A percentile compares a stretch with the other conserved stretches of the same genome.
phyloP scores from a whole-genome alignment of 805 yeast genomes.

The Metschnikowia koreensis region DNA sequence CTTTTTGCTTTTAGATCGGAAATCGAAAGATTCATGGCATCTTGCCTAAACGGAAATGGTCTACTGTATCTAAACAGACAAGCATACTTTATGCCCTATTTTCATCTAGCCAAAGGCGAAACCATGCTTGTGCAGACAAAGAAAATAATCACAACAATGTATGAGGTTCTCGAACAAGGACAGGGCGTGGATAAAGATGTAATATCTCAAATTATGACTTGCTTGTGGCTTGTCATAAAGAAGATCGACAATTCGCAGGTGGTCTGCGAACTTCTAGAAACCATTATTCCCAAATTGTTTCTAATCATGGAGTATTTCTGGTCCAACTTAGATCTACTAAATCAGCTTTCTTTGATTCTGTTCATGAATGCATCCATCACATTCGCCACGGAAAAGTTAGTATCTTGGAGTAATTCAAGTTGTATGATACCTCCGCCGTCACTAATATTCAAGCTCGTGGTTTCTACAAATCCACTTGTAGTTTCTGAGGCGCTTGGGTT shows the following conservation, averaged over 20 bases:
- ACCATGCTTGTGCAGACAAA: too few relatives aligned
- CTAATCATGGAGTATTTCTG: neutral
- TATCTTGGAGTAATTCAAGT: neutral
- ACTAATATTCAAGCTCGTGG: constrained; percentile 36
- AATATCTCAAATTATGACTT: neutral
- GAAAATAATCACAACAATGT: too few relatives aligned
- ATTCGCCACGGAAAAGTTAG: neutral
- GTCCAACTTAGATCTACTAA: neutral
- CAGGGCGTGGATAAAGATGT: neutral
- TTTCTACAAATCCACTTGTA: constrained; percentile 44
- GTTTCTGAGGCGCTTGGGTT: constrained; percentile 48
- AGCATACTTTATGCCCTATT: neutral
- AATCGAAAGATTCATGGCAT: neutral
- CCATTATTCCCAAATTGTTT: neutral
- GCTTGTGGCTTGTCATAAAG: neutral
- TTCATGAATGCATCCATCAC: neutral
- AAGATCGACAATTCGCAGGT: neutral
- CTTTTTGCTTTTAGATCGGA: neutral
- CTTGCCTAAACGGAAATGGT: neutral
- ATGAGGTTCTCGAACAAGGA: too few relatives aligned
- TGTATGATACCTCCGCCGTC: constrained; percentile 31
- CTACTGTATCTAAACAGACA: neutral
- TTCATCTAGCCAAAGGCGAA: neutral
- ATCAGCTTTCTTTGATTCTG: constrained; percentile 2
- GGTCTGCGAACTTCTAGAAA: constrained; percentile 1